Evolutionary conservation across 108 stramenopile genomes (phyloP), one percentile per base, ranked within the genome.

Genomic region (Pseudonitzschia pungens): DNA sequence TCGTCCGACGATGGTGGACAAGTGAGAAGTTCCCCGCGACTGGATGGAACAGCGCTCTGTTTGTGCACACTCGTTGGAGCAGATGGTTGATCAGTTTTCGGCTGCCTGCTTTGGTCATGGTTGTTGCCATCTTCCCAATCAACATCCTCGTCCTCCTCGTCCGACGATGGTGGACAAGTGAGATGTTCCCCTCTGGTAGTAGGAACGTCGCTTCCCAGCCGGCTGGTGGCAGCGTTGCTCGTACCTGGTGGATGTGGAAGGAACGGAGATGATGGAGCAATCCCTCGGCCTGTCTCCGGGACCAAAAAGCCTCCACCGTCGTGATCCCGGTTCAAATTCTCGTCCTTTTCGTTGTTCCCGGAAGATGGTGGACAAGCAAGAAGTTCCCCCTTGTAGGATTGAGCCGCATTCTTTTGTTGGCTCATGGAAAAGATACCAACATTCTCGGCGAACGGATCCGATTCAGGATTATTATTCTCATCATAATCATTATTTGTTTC

Each of bases 71-170:
- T 48, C 45, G 18, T 48, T 18, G 10, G 45, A 18, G 18, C 16
- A 11, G 45, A 11, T 18, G 10, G 45, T 4, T 48, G 14, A 12
- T 48, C 14, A 4, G 14, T 18, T 48, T 48, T 48, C 16, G 45
- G 14, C 2, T 48, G 9, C 45, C 14, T 11, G 14, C 45, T 48
- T 48, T 48, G 3, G 45, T 48, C 18, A 8, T 48, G 14, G 18
- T 14, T 11, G 45, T 48, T 48, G 45, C 64, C 64, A 22, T 33
- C 64, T 33, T 40, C 64, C 31, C 33, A 32, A 18, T 65, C 45
- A 14, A 48, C 45, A 18, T 48, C 18, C 45, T 48, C 45, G 45
- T 48, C 45, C 9, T 48, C 45, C 36, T 48, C 45, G 18, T 48
- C 45, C 45, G 45, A 48, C 6, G 45, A 48, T 18, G 10, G 18